A percentile compares a stretch with the other conserved stretches of the same genome.
These are phyloP conservation scores for Hericium erinaceus DNA, from an alignment of 768 basidiomycete genomes.

Conservation along the genomic window DNA sequence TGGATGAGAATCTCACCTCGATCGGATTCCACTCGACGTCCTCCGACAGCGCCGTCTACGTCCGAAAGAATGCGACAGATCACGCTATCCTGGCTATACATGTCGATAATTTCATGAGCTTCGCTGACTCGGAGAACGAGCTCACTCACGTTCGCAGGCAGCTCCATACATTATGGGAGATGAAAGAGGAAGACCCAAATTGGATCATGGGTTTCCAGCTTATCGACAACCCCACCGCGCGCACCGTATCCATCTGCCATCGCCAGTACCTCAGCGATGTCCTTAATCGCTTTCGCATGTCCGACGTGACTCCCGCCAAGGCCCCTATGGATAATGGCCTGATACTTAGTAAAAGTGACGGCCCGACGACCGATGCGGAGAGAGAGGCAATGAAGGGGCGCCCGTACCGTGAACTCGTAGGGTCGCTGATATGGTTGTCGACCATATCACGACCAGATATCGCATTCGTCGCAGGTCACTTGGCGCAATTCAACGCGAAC, in stretches of 20 bases:
- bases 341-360: background rate
- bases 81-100: background rate
- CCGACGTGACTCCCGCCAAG: no score
- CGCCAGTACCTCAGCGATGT: no score
- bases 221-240: no score
- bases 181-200: no score
- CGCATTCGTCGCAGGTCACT: conserved; percentile 12
- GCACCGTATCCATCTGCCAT: no score
- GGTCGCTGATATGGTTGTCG: conserved; percentile 18
- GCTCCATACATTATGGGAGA: no score
- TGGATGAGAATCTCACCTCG: background rate
- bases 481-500: conserved; percentile 13
- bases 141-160: no score
- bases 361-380: background rate
- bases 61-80: background rate
- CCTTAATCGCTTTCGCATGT: no score
- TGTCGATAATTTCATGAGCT: background rate
- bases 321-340: background rate
- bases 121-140: no score
- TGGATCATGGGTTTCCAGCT: no score
- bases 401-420: conserved; percentile 4
- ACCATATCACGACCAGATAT: conserved; percentile 21
- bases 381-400: background rate
- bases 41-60: background rate
- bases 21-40: background rate